Evolutionary conservation across 75 land plant genomes (phyloP).

Genomic region (Cupressus sempervirens): DNA sequence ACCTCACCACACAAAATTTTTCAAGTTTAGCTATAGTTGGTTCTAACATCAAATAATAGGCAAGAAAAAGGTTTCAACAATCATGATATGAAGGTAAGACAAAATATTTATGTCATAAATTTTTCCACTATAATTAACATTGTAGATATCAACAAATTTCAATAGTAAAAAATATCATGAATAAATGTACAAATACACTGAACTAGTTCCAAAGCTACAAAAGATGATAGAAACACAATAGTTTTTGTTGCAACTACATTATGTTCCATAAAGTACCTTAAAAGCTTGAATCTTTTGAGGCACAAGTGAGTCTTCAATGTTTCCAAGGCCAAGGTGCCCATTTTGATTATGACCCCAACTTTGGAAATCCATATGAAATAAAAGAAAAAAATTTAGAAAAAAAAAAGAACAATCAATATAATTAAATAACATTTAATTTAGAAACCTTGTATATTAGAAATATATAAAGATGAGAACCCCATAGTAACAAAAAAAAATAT

Average conservation of each 20-base stretch:
- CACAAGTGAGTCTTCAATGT: slow-evolving; percentile 73
- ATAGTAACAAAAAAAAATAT: not conserved
- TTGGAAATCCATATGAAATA: not conserved
- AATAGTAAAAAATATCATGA: not conserved
- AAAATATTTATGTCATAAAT: not conserved
- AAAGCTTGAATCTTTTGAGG: slow-evolving; percentile 81
- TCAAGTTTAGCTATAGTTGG: not conserved
- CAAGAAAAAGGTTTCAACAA: not conserved
- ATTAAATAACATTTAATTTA: not conserved
- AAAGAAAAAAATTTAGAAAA: slow-evolving; percentile 12
- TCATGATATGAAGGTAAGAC: not conserved
- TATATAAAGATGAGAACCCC: not conserved
- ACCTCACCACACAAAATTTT: not conserved
- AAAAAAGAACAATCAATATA: not conserved
- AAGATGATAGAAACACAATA: not conserved
- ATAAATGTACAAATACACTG: not conserved
- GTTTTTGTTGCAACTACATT: not conserved
- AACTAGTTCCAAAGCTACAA: not conserved
- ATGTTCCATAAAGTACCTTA: slow-evolving; percentile 38
- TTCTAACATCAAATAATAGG: not conserved
- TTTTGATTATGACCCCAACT: slow-evolving; percentile 99
- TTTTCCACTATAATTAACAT: not conserved
- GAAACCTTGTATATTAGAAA: not conserved
- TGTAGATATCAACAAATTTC: not conserved
- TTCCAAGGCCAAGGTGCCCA: slow-evolving; percentile 97